Evolutionary conservation across 352 stramenopile genomes (phyloP), one percentile per base, ranked within the genome.

Genomic region (Albugo candida): DNA sequence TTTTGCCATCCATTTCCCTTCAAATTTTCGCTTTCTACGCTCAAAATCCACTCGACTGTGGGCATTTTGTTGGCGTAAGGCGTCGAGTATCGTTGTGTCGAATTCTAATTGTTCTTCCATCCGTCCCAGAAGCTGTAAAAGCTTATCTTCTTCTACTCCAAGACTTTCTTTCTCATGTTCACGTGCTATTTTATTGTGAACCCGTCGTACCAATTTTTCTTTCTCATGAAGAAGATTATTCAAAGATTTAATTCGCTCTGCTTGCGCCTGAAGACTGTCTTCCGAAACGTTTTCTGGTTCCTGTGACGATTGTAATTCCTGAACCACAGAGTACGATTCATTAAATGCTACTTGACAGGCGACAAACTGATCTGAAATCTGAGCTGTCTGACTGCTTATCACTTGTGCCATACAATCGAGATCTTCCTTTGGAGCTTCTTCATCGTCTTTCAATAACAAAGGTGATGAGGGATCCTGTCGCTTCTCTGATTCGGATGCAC

Each of bases 261-360:
- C 60, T 45, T 79, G 64, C 47, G 75, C 70, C 44, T 85, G 67
- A 45, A 85, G 78, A 49, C 70, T 85, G 8, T 45, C 37, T 16
- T 72, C 79, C 2, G 60, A 64, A 8, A 81, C 43, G 6, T 55
- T 40, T 18, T 74, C 68, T 3, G 69, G 65, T 45, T 64, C 55
- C 24, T 31, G 24, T 31, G 24, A 31, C 58, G 27, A 18, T 52
- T 70, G 1, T 45, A 17, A 5, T 59, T 65, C 5, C 58, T 14
- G 0, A 55, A 68, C 2, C 39, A 21, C 36, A 51, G 58, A 19
- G 57, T 43, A 13, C 21, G 11, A 24, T n/a, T 36, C 17, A 24
- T 47, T 12, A 12, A 45, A 41, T 14, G 13, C 18, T 8, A 21
- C 10, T 6, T 12, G 36, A 27, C 8, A 43, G 13, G 14, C 5